phyloP scores from a whole-genome alignment of 768 basidiomycete genomes.

The Tricholoma saponaceum region DNA sequence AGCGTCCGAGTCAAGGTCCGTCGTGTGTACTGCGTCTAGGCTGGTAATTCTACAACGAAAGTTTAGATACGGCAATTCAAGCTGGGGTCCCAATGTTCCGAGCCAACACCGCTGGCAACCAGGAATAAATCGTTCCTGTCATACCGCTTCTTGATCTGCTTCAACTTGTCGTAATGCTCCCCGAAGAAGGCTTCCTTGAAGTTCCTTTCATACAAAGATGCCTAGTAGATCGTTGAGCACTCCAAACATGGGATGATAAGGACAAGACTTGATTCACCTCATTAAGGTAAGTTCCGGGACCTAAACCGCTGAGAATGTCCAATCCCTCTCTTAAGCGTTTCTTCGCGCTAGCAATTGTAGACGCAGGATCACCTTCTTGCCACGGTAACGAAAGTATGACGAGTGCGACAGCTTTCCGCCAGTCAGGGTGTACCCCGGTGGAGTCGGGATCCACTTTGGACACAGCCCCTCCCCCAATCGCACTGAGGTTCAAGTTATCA shows the following conservation, averaged over 20 bases:
- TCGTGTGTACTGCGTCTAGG: no score
- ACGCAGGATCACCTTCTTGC: constrained; percentile 19
- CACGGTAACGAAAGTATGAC: constrained; percentile 5
- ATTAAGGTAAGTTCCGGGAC: constrained; percentile 41
- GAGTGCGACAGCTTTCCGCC: constrained; percentile 37
- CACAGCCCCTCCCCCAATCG: constrained; percentile 42
- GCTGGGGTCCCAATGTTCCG: constrained; percentile 41
- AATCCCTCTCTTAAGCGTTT: constrained; percentile 15
- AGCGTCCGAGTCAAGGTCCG: no score
- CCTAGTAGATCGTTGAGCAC: constrained; percentile 21
- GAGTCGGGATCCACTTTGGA: constrained; percentile 29
- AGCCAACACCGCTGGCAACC: constrained; percentile 42
- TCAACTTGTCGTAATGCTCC: constrained; percentile 33
- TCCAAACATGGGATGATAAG: neutral
- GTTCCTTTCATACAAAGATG: constrained; percentile 35
- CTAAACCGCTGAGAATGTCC: constrained; percentile 19
- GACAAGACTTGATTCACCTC: constrained; percentile 28
- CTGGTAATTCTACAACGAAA: no score
- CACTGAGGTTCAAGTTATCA: no score
- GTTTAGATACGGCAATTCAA: constrained; percentile 1
- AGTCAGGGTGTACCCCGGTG: constrained; percentile 41
- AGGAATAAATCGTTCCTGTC: constrained; percentile 43
- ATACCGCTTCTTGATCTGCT: constrained; percentile 38
- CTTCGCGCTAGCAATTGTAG: constrained; percentile 12
- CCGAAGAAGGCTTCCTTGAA: constrained; percentile 43